Evolutionary conservation across 345 rosid genomes (phyloP).

Genomic region (Salix dunnii): DNA sequence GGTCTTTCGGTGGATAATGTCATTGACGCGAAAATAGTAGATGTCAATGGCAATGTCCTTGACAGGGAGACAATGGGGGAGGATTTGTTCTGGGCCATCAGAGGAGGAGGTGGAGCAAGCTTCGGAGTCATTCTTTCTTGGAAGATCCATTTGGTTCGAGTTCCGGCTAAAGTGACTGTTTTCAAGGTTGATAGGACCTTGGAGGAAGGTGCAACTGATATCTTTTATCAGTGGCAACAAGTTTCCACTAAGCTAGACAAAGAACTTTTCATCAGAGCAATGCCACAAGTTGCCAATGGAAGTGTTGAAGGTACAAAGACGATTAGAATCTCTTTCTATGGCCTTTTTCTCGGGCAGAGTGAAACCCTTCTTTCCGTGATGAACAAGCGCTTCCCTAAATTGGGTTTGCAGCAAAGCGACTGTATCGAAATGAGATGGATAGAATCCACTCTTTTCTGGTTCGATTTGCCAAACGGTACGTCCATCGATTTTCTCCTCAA

Average conservation of each 20-base stretch:
- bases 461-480: background rate
- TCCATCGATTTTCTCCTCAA: background rate
- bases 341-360: background rate
- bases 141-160: slow-evolving; percentile 5
- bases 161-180: background rate
- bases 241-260: background rate
- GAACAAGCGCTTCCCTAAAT: slow-evolving; percentile 3
- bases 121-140: slow-evolving; percentile 6
- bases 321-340: background rate
- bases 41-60: slow-evolving; percentile 6
- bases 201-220: slow-evolving; percentile 5
- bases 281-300: background rate
- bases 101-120: slow-evolving; percentile 12
- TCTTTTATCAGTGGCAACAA: slow-evolving; percentile 15
- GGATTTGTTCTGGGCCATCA: slow-evolving; percentile 11
- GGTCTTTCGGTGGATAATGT: slow-evolving; percentile 7
- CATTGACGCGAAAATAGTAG: background rate
- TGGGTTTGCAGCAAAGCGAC: background rate
- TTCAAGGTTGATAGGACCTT: background rate
- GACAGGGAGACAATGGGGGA: slow-evolving; percentile 2
- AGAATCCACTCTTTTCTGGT: slow-evolving; percentile 11
- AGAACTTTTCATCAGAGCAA: slow-evolving; percentile 14
- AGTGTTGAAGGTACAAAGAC: background rate
- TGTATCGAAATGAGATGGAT: slow-evolving; percentile 17
- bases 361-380: background rate